Conservation (phyloP, 2,329 filamentous ascomycete genomes). For the Penicillium sp. region DNA sequence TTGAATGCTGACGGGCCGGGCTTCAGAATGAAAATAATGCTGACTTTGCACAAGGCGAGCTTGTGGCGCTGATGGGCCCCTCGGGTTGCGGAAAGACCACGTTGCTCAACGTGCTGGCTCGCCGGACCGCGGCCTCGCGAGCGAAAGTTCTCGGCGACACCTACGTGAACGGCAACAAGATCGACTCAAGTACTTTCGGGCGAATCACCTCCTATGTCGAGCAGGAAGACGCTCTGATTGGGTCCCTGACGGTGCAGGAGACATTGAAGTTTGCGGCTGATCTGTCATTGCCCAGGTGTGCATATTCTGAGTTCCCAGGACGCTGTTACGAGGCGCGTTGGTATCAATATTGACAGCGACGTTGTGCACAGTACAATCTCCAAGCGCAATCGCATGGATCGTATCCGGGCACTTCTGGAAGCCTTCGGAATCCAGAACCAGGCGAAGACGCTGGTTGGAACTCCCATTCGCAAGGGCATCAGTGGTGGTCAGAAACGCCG, state of each 20-base stretch:
- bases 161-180: constrained; percentile 61
- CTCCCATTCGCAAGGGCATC: constrained; percentile 77
- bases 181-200: constrained; percentile 58
- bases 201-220: constrained; percentile 75
- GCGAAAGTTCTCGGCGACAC: constrained; percentile 54
- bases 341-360: constrained; percentile 22
- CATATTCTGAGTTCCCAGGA: too few species aligned
- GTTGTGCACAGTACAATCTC: too few species aligned
- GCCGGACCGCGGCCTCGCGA: constrained; percentile 57
- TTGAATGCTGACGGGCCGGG: too few species aligned
- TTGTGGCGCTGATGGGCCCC: constrained; percentile 80
- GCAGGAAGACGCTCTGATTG: constrained; percentile 82
- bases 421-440: constrained; percentile 72
- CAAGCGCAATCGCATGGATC: constrained; percentile 59
- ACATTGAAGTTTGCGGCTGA: constrained; percentile 75
- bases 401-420: constrained; percentile 65
- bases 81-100: constrained; percentile 76
- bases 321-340: too few species aligned
- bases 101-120: constrained; percentile 74
- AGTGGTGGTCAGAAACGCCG: constrained; percentile 82
- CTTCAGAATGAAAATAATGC: too few species aligned
- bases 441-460: constrained; percentile 71
- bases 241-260: constrained; percentile 75
- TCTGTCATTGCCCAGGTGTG: constrained; percentile 57
- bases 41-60: too few species aligned